Conservation (phyloP, 306 rosid species). For the Acacia confusa region DNA sequence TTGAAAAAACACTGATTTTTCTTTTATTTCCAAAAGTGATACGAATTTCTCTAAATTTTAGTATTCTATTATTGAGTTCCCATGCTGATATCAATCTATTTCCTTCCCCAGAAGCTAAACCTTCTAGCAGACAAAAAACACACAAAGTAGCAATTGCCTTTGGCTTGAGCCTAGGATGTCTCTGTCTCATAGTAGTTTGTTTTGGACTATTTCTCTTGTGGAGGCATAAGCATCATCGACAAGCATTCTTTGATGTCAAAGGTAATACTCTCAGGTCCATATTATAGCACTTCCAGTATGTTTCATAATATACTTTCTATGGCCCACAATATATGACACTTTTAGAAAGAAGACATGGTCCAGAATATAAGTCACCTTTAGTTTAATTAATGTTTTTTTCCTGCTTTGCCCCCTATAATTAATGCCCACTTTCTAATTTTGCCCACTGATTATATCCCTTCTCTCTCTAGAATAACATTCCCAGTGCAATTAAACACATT, state of each 20-base stretch:
- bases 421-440: no score
- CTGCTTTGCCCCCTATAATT: no score
- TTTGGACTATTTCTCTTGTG: conserved; percentile 80
- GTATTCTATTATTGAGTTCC: background rate
- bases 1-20: background rate
- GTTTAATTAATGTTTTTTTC: no score
- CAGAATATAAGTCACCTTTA: no score
- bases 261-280: conserved; percentile 35
- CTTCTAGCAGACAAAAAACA: conserved; percentile 55
- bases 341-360: no score
- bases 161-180: conserved; percentile 85
- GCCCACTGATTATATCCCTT: no score
- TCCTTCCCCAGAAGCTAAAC: conserved; percentile 52
- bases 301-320: no score
- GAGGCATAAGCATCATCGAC: conserved; percentile 77
- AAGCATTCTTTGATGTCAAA: conserved; percentile 80
- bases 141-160: conserved; percentile 83
- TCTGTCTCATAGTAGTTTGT: conserved; percentile 71
- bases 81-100: conserved; percentile 42
- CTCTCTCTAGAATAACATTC: no score
- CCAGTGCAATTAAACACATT: no score
- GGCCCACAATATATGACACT: no score
- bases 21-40: background rate
- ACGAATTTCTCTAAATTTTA: background rate
- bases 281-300: no score